Evolutionary conservation across 495 filamentous ascomycete species (phyloP), one percentile per base, ranked within the genome.

Genomic region (Lophiotrema nucula): DNA sequence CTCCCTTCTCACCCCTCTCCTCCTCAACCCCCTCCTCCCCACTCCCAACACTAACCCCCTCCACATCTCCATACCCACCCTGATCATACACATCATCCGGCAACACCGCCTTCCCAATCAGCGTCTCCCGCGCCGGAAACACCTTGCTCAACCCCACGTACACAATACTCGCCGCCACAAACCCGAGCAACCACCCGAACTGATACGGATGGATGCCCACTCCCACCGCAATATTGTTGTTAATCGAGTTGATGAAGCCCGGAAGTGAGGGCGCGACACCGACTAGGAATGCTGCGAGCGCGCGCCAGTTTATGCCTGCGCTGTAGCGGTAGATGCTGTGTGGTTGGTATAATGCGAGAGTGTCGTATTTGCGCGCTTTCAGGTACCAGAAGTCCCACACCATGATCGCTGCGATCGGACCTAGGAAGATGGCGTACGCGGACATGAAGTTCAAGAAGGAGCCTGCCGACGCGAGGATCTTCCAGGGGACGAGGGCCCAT

Each of bases 341-440:
- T 0, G 78, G 78, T 47, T 81, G 61, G 60, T 85, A 86, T 2
- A 86, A 69, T 11, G 74, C 75, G 37, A 81, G 76, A 0, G 81
- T 76, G 65, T 89, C 83, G 62, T 85, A 83, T 39, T 79, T 75
- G 27, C 75, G 66, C n/a, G 63, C 66, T 60, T 88, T 83, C 15
- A 89, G 69, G 47, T 86, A 65, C 85, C 84, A 89, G 69, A 80
- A 89, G 64, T 90, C 87, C 16, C 77, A 76, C 0, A 80, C 72
- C 72, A 90, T 81, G 54, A 88, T 84, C 12, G 80, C 81, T 10
- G 81, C 83, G 42, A 90, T 83, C 0, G 87, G 86, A 0, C 79
- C 85, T 2, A 89, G 75, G 72, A 90, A 88, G 28, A 88, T 79
- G 15, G 74, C 63, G 56, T 77, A 78, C n/a, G 72, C 74, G 10